These are phyloP conservation scores for Meripilus lineatus DNA, from an alignment of 1,284 basidiomycete species.

Conservation along the genomic window DNA sequence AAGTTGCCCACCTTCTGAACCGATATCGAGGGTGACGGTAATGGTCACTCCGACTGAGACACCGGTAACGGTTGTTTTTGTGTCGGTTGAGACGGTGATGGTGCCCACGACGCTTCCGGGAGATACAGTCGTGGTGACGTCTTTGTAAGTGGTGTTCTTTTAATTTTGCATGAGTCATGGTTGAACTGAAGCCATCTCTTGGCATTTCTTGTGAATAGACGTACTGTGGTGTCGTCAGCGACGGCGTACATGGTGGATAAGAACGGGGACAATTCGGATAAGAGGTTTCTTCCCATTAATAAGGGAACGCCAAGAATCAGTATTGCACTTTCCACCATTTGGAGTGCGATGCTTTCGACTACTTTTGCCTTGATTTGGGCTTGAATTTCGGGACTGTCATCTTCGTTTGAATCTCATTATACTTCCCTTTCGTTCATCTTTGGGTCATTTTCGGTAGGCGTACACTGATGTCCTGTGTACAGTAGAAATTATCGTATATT, in stretches of 20 bases:
- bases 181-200: background rate
- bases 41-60: conserved; percentile 15
- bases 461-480: too few relatives aligned
- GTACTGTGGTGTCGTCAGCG: background rate
- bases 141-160: conserved; percentile 1
- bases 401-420: too few relatives aligned
- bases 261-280: background rate
- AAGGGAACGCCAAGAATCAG: too few relatives aligned
- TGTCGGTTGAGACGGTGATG: conserved; percentile 23
- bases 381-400: too few relatives aligned
- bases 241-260: background rate
- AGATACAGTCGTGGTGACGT: background rate
- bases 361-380: too few relatives aligned
- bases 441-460: too few relatives aligned
- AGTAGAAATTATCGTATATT: too few relatives aligned
- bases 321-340: too few relatives aligned
- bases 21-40: too few relatives aligned
- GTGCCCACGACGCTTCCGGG: conserved; percentile 20
- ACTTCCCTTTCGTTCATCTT: too few relatives aligned
- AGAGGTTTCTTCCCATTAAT: background rate
- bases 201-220: background rate
- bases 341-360: too few relatives aligned
- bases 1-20: too few relatives aligned
- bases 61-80: conserved; percentile 24
- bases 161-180: background rate